Conservation (phyloP, 176 grass and related monocot species). For the Zizania latifolia region DNA sequence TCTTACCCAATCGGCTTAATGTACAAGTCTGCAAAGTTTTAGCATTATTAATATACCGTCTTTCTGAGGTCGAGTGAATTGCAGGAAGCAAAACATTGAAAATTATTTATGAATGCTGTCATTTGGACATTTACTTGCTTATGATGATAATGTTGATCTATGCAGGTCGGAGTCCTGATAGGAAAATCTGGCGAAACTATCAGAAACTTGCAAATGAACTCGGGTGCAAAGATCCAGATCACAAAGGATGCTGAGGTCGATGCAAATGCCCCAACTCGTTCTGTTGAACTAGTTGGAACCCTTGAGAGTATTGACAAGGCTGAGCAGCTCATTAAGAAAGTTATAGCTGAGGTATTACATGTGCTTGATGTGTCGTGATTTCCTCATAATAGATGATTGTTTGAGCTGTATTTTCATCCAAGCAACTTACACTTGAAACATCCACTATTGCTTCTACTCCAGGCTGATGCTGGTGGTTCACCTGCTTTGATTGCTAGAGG, state of each 20-base stretch:
- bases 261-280: conserved; percentile 43
- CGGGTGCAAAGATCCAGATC: conserved; percentile 89
- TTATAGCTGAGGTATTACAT: conserved; percentile 64
- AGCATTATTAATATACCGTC: not conserved
- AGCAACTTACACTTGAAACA: not conserved
- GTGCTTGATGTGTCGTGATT: not conserved
- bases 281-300: conserved; percentile 72
- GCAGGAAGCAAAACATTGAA: not conserved
- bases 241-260: conserved; percentile 68
- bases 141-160: not conserved
- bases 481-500: conserved; percentile 80
- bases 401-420: not conserved
- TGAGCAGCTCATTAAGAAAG: conserved; percentile 69
- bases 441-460: conserved; percentile 10
- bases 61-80: not conserved
- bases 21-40: not conserved
- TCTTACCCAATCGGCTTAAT: not conserved
- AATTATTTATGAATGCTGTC: not conserved
- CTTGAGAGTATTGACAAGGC: conserved; percentile 72
- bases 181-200: conserved; percentile 95
- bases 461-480: conserved; percentile 91
- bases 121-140: not conserved
- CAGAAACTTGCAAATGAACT: conserved; percentile 67
- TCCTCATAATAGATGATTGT: not conserved
- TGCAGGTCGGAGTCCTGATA: conserved; percentile 88